phyloP scores from a whole-genome alignment of 148 eudicot species.

The Spergularia bocconei region DNA sequence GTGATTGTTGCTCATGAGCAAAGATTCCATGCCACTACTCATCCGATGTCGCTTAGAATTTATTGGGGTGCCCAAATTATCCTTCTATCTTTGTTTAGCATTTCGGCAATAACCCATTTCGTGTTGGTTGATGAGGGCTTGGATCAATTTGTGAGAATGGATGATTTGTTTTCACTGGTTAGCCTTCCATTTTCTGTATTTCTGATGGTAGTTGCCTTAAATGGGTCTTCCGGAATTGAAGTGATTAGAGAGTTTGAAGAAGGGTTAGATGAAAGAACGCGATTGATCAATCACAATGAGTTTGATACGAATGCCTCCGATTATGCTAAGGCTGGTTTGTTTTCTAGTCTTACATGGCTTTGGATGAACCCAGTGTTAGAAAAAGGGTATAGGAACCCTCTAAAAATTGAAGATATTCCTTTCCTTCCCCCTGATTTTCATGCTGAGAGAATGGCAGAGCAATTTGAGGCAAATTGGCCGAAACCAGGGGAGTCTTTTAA shows the following conservation, averaged over 20 bases:
- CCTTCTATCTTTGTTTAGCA: slow-evolving; percentile 30
- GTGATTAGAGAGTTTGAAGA: slow-evolving; percentile 13
- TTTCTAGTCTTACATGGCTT: slow-evolving; percentile 32
- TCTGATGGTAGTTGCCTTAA: slow-evolving; percentile 31
- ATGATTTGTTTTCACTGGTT: slow-evolving; percentile 37
- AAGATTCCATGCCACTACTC: slow-evolving; percentile 40
- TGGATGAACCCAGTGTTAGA: slow-evolving; percentile 42
- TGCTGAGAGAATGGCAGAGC: slow-evolving; percentile 66
- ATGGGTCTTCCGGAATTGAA: slow-evolving; percentile 38
- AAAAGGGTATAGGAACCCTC: slow-evolving; percentile 35
- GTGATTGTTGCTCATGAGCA: slow-evolving; percentile 49
- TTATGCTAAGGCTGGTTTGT: slow-evolving; percentile 33
- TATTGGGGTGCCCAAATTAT: slow-evolving; percentile 47
- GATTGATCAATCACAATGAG: neutral
- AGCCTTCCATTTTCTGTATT: slow-evolving; percentile 32
- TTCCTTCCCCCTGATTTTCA: slow-evolving; percentile 60
- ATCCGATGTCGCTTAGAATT: slow-evolving; percentile 47
- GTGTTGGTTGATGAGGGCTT: slow-evolving; percentile 11
- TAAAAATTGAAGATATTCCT: slow-evolving; percentile 52
- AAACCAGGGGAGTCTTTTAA: slow-evolving; percentile 56
- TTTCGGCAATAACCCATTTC: slow-evolving; percentile 30
- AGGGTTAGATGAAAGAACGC: slow-evolving; percentile 16
- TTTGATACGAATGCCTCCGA: slow-evolving; percentile 30
- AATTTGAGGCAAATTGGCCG: slow-evolving; percentile 78
- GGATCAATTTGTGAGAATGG: slow-evolving; percentile 24